Conservation (phyloP, 495 filamentous ascomycete genomes). For the Bacidia rubella region DNA sequence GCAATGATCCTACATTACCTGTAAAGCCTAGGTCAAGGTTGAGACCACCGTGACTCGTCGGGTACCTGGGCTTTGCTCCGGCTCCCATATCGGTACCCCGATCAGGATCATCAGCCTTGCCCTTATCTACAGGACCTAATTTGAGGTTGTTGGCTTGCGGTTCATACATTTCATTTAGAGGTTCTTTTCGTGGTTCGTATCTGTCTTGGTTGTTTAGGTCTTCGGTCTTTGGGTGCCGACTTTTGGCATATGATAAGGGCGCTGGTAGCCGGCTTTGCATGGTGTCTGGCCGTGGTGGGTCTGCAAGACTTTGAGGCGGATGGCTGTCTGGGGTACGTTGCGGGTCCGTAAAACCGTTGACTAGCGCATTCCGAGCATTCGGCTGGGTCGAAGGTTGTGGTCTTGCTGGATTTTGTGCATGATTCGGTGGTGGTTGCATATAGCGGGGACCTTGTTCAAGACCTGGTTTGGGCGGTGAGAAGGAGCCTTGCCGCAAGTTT, state of each 20-base stretch:
- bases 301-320: not conserved
- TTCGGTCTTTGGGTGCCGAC: not conserved
- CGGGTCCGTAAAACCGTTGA: slow-evolving; percentile 13
- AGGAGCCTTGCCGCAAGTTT: slow-evolving; percentile 14
- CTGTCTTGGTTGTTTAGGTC: not conserved
- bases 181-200: not conserved
- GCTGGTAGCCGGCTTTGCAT: not conserved
- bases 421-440: slow-evolving; percentile 26
- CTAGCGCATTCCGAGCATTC: slow-evolving; percentile 7
- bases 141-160: slow-evolving; percentile 2
- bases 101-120: not conserved
- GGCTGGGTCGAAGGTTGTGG: slow-evolving; percentile 9
- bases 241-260: not conserved
- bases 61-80: too few species aligned
- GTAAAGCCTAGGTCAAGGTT: slow-evolving; percentile 31
- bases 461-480: slow-evolving; percentile 33
- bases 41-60: slow-evolving; percentile 28
- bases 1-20: slow-evolving; percentile 49
- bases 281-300: not conserved
- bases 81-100: too few species aligned
- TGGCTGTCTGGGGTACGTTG: not conserved
- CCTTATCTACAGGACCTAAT: not conserved
- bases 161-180: not conserved
- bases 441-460: slow-evolving; percentile 32
- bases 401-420: slow-evolving; percentile 17